Percentiles rank a stretch among this genome's conserved stretches.
These are phyloP conservation scores for Colletotrichum kahawae DNA, from an alignment of 2,329 filamentous ascomycete genomes.

Conservation along the genomic window DNA sequence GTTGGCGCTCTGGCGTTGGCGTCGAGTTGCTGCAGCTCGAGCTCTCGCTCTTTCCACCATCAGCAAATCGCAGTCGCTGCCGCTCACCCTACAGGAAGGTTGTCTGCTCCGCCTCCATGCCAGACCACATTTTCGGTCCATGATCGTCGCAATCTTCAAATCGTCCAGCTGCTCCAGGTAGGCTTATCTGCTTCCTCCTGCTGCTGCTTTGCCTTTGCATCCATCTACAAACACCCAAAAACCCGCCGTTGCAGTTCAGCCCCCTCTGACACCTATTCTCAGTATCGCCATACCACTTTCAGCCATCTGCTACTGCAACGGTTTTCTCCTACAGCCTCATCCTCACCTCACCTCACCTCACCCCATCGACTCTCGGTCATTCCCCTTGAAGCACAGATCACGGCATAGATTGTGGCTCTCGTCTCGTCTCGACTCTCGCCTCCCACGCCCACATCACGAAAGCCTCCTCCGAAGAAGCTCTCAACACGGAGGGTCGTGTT, in stretches of 20 bases:
- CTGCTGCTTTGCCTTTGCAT: not conserved
- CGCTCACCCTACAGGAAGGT: not conserved
- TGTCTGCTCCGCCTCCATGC: slow-evolving; percentile 11
- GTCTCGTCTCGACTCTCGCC: not conserved
- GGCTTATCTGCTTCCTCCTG: not conserved
- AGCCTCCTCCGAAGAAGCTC: not conserved
- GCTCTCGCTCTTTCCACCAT: slow-evolving; percentile 2
- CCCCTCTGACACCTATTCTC: not conserved
- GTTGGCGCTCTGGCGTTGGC: slow-evolving; percentile 2
- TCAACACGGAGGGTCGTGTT: not conserved
- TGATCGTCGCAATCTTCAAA: slow-evolving; percentile 1
- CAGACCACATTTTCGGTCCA: not conserved
- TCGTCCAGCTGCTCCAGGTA: not conserved
- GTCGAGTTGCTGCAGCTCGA: not conserved
- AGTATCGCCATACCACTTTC: not conserved
- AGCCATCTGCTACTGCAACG: not conserved
- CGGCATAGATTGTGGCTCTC: not conserved
- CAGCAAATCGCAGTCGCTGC: slow-evolving; percentile 5
- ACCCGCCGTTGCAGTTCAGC: not conserved
- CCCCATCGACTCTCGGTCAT: not conserved
- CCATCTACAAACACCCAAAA: not conserved
- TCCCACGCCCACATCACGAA: slow-evolving; percentile 12
- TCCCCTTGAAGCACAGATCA: not conserved
- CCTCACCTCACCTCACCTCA: not conserved
- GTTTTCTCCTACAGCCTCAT: not conserved